Evolutionary conservation across 1,139 yeast species (phyloP).

Genomic region (Suhomyces bribrorum): DNA sequence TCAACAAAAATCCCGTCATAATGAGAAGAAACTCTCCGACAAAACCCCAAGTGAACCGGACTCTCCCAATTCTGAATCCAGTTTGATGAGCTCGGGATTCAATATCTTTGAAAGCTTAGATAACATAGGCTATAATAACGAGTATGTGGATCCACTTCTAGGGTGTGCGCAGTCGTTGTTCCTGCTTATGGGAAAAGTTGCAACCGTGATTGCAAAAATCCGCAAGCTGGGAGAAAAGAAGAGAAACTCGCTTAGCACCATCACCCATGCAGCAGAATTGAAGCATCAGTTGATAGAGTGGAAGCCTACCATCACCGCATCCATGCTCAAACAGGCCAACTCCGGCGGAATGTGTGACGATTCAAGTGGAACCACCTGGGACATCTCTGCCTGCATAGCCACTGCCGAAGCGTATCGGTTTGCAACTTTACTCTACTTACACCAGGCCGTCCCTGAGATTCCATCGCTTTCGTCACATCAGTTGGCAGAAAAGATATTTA

Average conservation of each 20-base stretch:
- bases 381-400: constrained; percentile 59
- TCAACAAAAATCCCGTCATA: constrained; percentile 22
- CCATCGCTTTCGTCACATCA: constrained; percentile 57
- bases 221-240: constrained; percentile 30
- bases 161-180: constrained; percentile 68
- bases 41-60: constrained; percentile 5
- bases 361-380: constrained; percentile 38
- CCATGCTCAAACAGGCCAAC: constrained; percentile 34
- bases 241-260: constrained; percentile 47
- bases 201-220: constrained; percentile 53
- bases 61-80: constrained; percentile 32
- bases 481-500: constrained; percentile 59
- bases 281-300: constrained; percentile 54
- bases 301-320: constrained; percentile 49
- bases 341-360: constrained; percentile 17
- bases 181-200: constrained; percentile 64
- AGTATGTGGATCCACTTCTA: constrained; percentile 59
- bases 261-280: constrained; percentile 57
- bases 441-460: constrained; percentile 70
- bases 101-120: constrained; percentile 38
- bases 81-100: constrained; percentile 22
- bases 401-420: constrained; percentile 70
- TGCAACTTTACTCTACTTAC: constrained; percentile 58
- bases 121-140: constrained; percentile 27
- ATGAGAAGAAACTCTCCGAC: constrained; percentile 8